These are phyloP conservation scores for Alternaria triticimaculans DNA, from an alignment of 2,329 filamentous ascomycete genomes.

Conservation along the genomic window DNA sequence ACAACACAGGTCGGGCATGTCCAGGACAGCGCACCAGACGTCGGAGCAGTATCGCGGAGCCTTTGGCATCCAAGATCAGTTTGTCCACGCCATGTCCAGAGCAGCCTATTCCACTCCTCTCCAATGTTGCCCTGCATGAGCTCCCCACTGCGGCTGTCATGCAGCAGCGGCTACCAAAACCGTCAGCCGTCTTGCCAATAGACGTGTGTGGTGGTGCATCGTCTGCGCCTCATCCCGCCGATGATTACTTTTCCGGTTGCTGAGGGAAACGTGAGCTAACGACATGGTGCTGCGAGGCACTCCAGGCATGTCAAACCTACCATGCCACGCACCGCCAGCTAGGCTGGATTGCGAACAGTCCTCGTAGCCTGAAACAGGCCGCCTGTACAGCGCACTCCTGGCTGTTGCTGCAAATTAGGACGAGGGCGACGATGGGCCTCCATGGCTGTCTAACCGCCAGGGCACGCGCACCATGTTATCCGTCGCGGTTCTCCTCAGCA, in stretches of 20 bases:
- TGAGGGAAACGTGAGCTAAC: constrained; percentile 5
- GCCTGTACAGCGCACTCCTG: neutral
- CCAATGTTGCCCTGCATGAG: constrained; percentile 15
- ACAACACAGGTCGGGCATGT: constrained; percentile 3
- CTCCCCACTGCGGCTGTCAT: constrained; percentile 11
- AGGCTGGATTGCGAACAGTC: neutral
- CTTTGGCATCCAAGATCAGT: neutral
- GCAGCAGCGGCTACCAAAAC: constrained; percentile 8
- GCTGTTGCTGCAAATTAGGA: neutral
- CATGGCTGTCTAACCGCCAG: neutral
- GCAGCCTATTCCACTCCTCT: constrained; percentile 7
- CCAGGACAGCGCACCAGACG: neutral
- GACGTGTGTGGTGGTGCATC: constrained; percentile 4
- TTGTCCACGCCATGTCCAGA: constrained; percentile 9
- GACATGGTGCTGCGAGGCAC: neutral
- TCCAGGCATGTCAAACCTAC: neutral
- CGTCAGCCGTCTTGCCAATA: constrained; percentile 6
- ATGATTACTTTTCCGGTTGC: constrained; percentile 12
- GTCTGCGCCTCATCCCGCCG: neutral
- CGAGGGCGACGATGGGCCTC: neutral
- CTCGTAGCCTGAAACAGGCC: neutral
- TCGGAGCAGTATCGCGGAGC: neutral
- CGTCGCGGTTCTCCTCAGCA: neutral
- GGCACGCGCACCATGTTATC: neutral
- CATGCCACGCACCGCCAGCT: constrained; percentile 1